Percentiles rank a stretch among this genome's conserved stretches.
These are phyloP conservation scores for Trichoderma atrobrunneum DNA, from an alignment of 2,329 filamentous ascomycete genomes.

Conservation along the genomic window DNA sequence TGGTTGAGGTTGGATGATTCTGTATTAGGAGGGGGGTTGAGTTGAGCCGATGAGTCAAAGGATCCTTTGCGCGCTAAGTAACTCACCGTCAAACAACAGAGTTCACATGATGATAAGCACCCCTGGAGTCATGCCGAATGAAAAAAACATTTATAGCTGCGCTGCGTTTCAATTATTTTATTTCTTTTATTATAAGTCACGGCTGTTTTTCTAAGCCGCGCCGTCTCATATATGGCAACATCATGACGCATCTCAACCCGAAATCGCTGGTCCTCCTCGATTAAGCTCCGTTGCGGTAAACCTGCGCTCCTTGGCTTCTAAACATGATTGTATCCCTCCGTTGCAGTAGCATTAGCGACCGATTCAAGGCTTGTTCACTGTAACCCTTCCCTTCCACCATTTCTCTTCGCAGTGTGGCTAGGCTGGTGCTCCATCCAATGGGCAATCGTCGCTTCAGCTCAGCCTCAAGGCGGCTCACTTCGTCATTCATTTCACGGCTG, in stretches of 20 bases:
- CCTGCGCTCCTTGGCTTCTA: constrained; percentile 70
- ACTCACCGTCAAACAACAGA: neutral
- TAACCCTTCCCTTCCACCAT: constrained; percentile 92
- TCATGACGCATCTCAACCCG: neutral
- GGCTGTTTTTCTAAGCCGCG: neutral
- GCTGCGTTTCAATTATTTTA: neutral
- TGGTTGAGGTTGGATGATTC: neutral
- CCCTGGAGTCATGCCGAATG: neutral
- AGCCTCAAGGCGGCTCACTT: constrained; percentile 80
- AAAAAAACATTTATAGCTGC: neutral
- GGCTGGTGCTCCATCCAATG: constrained; percentile 91
- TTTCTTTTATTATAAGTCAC: neutral
- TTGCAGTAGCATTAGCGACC: constrained; percentile 82
- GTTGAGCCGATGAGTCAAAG: constrained; percentile 14
- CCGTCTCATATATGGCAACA: neutral
- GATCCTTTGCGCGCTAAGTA: constrained; percentile 6
- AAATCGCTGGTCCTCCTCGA: neutral
- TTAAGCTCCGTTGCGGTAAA: constrained; percentile 70
- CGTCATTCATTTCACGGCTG: constrained; percentile 85
- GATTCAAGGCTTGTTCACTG: constrained; percentile 78
- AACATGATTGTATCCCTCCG: constrained; percentile 83
- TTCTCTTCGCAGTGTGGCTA: constrained; percentile 81
- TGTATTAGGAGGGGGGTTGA: neutral
- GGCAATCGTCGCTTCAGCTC: constrained; percentile 84
- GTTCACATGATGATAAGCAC: neutral